A percentile compares a stretch with the other conserved stretches of the same genome.
Conservation (phyloP, 176 grass and related monocot genomes). For the Phyllostachys edulis region DNA sequence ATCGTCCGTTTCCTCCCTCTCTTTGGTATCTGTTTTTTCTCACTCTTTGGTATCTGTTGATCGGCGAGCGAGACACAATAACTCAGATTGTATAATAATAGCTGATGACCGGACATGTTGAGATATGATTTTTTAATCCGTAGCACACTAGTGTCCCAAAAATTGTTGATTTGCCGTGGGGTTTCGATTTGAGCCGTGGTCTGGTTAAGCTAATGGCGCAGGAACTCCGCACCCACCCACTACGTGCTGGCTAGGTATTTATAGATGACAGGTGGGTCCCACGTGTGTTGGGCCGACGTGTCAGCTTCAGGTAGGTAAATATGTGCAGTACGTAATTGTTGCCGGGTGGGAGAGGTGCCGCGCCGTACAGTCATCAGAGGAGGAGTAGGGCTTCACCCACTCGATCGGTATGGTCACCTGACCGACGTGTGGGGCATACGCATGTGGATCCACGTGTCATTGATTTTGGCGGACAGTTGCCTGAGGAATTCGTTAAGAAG, state of each 20-base stretch:
- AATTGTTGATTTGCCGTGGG: constrained; percentile 1
- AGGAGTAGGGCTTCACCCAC: background rate
- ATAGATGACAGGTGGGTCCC: no score
- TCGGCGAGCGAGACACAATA: no score
- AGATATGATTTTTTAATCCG: no score
- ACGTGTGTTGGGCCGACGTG: rapidly evolving
- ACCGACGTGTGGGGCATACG: background rate
- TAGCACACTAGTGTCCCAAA: background rate
- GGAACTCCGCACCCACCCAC: background rate
- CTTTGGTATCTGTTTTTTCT: no score
- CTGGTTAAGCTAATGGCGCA: background rate
- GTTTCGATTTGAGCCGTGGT: constrained; percentile 22
- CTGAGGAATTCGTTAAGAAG: background rate
- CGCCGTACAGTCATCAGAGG: background rate
- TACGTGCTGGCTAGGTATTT: no score
- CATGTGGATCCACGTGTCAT: background rate
- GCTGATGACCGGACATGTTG: no score
- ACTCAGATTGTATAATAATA: no score
- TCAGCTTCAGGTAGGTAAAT: rapidly evolving
- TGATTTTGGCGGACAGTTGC: background rate
- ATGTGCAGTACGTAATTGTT: background rate
- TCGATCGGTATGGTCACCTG: background rate
- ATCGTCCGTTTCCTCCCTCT: no score
- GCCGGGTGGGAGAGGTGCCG: background rate
- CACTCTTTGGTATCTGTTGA: no score